phyloP scores from a whole-genome alignment of 202 grass and related monocot genomes.

The Miscanthus sacchariflorus region DNA sequence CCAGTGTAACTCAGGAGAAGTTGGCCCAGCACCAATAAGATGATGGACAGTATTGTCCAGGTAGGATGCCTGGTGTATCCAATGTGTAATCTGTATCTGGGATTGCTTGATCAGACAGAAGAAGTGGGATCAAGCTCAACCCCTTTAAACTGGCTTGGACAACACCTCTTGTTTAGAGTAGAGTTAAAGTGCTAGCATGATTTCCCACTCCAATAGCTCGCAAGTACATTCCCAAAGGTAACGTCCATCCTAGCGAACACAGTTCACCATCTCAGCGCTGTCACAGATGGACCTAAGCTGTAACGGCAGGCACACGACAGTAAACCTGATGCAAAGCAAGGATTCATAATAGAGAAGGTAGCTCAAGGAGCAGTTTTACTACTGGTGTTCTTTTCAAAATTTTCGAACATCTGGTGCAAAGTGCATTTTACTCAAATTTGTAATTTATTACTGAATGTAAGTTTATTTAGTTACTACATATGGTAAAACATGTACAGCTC shows the following conservation, averaged over 20 bases:
- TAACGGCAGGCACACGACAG: background rate
- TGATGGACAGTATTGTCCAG: background rate
- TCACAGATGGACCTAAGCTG: background rate
- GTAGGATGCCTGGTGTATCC: background rate
- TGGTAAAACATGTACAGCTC: background rate
- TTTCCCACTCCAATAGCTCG: background rate
- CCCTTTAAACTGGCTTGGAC: background rate
- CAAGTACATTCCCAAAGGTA: background rate
- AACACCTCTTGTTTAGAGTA: background rate
- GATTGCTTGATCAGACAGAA: background rate
- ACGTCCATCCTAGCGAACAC: background rate
- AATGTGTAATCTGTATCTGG: background rate
- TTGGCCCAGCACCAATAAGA: background rate
- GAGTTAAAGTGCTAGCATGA: background rate
- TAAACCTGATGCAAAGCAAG: background rate
- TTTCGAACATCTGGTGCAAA: background rate
- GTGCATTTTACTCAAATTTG: background rate
- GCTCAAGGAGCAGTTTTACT: background rate
- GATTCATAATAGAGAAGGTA: background rate
- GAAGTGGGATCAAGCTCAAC: background rate
- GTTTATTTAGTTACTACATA: background rate
- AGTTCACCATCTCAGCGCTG: background rate
- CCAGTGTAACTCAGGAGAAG: background rate
- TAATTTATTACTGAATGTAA: background rate
- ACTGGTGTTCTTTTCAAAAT: background rate